Conservation (phyloP, 805 yeast genomes). For the Candida nanaspora region DNA sequence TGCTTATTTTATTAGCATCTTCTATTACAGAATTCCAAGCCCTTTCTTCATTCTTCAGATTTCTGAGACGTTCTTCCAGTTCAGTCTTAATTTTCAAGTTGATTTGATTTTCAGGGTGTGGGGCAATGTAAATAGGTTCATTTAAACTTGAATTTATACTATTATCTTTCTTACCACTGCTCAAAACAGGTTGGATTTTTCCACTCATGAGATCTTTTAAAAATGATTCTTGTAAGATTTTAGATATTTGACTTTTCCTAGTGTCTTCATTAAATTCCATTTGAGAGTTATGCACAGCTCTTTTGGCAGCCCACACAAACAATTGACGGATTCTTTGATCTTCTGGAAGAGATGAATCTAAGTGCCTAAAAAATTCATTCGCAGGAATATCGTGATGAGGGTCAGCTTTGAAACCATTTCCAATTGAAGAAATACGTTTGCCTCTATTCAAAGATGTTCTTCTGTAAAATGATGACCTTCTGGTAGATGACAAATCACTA, state of each 20-base stretch:
- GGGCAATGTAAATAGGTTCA: slow-evolving; percentile 30
- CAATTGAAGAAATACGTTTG: slow-evolving; percentile 64
- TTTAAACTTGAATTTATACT: slow-evolving; percentile 18
- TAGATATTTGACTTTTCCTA: slow-evolving; percentile 39
- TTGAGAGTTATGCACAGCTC: slow-evolving; percentile 19
- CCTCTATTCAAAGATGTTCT: slow-evolving; percentile 58
- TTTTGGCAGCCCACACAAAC: slow-evolving; percentile 58
- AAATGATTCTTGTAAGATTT: slow-evolving; percentile 57
- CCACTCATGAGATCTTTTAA: slow-evolving; percentile 54
- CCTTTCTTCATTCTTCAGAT: slow-evolving; percentile 37
- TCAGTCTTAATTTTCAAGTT: slow-evolving; percentile 41
- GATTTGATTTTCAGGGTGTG: slow-evolving; percentile 54
- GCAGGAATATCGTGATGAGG: slow-evolving; percentile 59
- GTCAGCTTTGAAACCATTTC: slow-evolving; percentile 60
- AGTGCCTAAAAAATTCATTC: slow-evolving; percentile 50
- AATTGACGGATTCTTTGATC: slow-evolving; percentile 69
- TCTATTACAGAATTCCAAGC: slow-evolving; percentile 29
- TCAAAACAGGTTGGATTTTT: slow-evolving; percentile 59
- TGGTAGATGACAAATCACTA: background rate
- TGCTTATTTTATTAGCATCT: background rate
- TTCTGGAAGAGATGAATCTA: slow-evolving; percentile 57
- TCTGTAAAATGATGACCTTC: slow-evolving; percentile 18
- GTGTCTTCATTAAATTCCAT: slow-evolving; percentile 10
- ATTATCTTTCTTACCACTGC: slow-evolving; percentile 13
- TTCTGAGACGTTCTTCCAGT: slow-evolving; percentile 35